These are phyloP conservation scores for Oryza coarctata DNA, from an alignment of 176 grass and related monocot genomes.

Conservation along the genomic window DNA sequence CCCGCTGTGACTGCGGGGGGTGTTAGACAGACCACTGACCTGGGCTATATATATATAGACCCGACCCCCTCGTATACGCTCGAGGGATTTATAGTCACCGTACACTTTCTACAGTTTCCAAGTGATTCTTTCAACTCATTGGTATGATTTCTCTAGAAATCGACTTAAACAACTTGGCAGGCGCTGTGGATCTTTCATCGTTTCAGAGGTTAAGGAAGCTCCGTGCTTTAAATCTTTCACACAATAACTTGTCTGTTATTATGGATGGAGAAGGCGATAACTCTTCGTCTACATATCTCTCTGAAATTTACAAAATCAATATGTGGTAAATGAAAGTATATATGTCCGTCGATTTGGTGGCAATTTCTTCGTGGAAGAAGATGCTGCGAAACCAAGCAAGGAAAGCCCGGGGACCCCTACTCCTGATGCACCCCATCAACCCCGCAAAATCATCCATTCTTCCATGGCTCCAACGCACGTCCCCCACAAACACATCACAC, in stretches of 20 bases:
- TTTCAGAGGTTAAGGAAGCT: constrained; percentile 33
- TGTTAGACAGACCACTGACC: too few species aligned
- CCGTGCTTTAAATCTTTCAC: neutral
- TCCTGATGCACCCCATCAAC: constrained; percentile 13
- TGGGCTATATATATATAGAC: too few species aligned
- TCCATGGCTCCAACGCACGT: neutral
- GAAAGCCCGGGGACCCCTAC: neutral
- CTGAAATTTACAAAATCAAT: neutral
- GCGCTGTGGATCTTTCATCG: neutral
- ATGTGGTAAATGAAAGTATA: too few species aligned
- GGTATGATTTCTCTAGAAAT: neutral
- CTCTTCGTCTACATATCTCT: neutral
- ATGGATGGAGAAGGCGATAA: neutral
- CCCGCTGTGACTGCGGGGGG: too few species aligned
- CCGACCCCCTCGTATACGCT: too few species aligned
- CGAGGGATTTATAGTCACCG: too few species aligned
- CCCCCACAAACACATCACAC: neutral
- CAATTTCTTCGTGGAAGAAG: neutral
- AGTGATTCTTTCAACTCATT: neutral
- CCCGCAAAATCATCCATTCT: neutral
- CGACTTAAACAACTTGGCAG: constrained; percentile 5
- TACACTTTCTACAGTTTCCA: too few species aligned
- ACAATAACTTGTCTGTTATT: constrained; percentile 37
- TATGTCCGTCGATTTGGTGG: neutral
- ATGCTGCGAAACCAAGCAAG: constrained; percentile 18